phyloP scores from a whole-genome alignment of 2,329 filamentous ascomycete species.

The Phyllosticta citrichinensis region DNA sequence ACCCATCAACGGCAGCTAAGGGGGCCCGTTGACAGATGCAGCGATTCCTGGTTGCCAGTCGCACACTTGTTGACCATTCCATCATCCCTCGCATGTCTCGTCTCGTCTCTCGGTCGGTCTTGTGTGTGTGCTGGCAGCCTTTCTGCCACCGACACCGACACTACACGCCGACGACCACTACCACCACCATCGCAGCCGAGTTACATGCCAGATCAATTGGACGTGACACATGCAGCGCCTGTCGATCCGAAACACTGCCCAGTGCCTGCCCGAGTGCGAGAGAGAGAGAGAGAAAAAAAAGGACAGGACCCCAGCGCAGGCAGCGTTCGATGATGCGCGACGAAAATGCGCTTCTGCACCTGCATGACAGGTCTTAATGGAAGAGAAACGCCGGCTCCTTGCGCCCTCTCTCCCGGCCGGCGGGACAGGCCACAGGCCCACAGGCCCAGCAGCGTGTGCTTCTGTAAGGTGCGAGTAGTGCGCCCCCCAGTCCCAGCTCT shows the following conservation, averaged over 20 bases:
- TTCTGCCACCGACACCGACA: neutral
- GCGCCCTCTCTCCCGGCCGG: neutral
- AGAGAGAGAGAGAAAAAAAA: neutral
- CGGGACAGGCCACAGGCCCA: neutral
- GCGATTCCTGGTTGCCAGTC: slow-evolving; percentile 11
- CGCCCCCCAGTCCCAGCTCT: neutral
- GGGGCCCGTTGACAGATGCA: slow-evolving; percentile 11
- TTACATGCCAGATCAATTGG: neutral
- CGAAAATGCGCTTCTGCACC: slow-evolving; percentile 11
- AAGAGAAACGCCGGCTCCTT: slow-evolving; percentile 4
- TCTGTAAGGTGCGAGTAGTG: neutral
- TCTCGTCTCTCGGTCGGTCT: neutral
- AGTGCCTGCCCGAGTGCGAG: neutral
- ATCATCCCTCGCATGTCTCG: slow-evolving; percentile 1
- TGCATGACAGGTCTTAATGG: slow-evolving; percentile 6
- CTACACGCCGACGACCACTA: neutral
- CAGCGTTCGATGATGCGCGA: slow-evolving; percentile 11
- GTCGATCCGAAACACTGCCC: slow-evolving; percentile 8
- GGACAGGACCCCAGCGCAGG: neutral
- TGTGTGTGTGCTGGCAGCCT: neutral
- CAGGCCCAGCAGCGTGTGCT: neutral
- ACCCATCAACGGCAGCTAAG: slow-evolving; percentile 10
- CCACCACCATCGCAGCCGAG: neutral
- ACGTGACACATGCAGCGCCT: slow-evolving; percentile 7
- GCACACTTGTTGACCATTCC: slow-evolving; percentile 10